A percentile compares a stretch with the other conserved stretches of the same genome.
phyloP scores from a whole-genome alignment of 139 green algal species.

The Tetratostichococcus sp. region DNA sequence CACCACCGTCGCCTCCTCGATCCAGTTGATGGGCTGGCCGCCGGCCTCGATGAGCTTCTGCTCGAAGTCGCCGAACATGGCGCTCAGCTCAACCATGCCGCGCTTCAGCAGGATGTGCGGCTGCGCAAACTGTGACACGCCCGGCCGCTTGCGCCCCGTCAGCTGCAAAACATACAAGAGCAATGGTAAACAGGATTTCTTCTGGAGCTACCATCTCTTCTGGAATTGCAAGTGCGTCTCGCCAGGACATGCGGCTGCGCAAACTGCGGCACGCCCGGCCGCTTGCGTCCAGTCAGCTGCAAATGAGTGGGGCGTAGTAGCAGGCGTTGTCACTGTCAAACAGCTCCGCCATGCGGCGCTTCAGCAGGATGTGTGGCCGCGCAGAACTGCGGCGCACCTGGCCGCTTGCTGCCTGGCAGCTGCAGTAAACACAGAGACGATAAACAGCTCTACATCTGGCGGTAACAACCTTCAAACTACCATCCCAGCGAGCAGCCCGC shows the following conservation, averaged over 20 bases:
- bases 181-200: too few species aligned
- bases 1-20: not conserved
- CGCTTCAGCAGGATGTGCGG: conserved; percentile 3
- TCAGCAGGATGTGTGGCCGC: not conserved
- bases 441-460: too few species aligned
- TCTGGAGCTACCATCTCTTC: too few species aligned
- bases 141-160: not conserved
- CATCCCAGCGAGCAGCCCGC: too few species aligned
- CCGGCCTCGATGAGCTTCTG: not conserved
- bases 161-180: not conserved
- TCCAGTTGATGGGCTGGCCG: conserved; percentile 1
- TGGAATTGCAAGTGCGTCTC: too few species aligned
- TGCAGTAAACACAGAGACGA: too few species aligned
- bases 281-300: not conserved
- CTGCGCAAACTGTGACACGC: conserved; percentile 6
- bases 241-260: not conserved
- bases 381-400: not conserved
- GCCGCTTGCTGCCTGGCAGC: not conserved
- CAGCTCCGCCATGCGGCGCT: too few species aligned
- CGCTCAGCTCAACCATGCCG: not conserved
- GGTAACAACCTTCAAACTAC: too few species aligned
- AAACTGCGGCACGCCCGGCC: conserved; percentile 3
- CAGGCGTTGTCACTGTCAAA: too few species aligned
- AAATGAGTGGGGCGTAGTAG: not conserved
- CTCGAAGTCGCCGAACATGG: not conserved